A percentile compares a stretch with the other conserved stretches of the same genome.
Conservation (phyloP, 768 basidiomycete species). For the Artomyces pyxidatus region DNA sequence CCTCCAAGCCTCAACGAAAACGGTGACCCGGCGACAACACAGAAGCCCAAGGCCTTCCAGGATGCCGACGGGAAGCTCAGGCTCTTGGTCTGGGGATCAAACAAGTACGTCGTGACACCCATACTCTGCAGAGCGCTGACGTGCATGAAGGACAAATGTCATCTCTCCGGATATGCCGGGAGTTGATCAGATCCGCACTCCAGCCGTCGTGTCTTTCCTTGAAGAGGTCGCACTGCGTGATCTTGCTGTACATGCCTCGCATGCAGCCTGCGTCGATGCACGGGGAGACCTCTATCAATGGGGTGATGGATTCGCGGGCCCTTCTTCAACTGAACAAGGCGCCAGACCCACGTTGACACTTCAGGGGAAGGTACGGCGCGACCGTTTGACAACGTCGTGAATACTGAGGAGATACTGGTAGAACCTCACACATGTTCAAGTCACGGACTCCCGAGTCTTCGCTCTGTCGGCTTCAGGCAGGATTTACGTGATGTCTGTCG, state of each 20-base stretch:
- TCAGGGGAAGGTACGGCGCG: slow-evolving; percentile 50
- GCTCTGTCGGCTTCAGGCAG: slow-evolving; percentile 73
- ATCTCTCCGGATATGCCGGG: slow-evolving; percentile 33
- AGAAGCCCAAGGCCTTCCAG: background rate
- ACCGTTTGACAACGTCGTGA: too few species aligned
- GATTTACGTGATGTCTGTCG: slow-evolving; percentile 60
- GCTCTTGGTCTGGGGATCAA: slow-evolving; percentile 64
- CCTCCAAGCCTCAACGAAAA: slow-evolving; percentile 6
- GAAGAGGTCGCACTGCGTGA: slow-evolving; percentile 67
- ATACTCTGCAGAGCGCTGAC: background rate
- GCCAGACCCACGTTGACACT: slow-evolving; percentile 44
- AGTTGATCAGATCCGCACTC: slow-evolving; percentile 38
- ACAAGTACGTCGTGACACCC: slow-evolving; percentile 38
- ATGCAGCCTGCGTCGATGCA: slow-evolving; percentile 72
- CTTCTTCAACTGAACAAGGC: slow-evolving; percentile 17
- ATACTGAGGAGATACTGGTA: slow-evolving; percentile 21
- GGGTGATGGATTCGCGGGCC: slow-evolving; percentile 57
- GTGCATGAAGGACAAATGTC: slow-evolving; percentile 33
- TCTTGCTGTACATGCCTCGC: slow-evolving; percentile 53
- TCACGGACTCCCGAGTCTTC: slow-evolving; percentile 56
- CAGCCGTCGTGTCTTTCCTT: slow-evolving; percentile 48
- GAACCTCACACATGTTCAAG: slow-evolving; percentile 62
- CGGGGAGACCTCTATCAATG: slow-evolving; percentile 81
- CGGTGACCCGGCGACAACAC: background rate
- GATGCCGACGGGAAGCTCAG: slow-evolving; percentile 28